A percentile compares a stretch with the other conserved stretches of the same genome.
These are phyloP conservation scores for Rhizodiscina lignyota DNA, from an alignment of 495 filamentous ascomycete species.

Conservation along the genomic window DNA sequence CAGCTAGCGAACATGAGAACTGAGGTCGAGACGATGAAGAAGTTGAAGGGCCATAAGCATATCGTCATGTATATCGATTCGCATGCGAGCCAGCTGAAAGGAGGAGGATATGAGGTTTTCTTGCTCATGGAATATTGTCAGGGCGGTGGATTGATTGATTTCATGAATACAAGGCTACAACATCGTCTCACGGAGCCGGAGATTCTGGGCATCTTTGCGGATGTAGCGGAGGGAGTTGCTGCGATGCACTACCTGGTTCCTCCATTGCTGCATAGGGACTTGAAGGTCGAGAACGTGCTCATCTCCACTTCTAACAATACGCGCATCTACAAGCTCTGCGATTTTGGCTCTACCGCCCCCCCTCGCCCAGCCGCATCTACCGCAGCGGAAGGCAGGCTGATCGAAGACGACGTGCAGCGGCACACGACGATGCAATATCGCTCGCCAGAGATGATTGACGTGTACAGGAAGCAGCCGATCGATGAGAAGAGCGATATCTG, in stretches of 20 bases:
- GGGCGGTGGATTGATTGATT: conserved; percentile 89
- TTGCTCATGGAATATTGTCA: conserved; percentile 85
- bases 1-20: conserved; percentile 89
- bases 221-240: conserved; percentile 88
- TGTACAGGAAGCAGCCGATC: conserved; percentile 89
- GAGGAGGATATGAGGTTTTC: conserved; percentile 94
- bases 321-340: conserved; percentile 80
- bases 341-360: conserved; percentile 85
- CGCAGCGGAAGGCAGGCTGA: conserved; percentile 67
- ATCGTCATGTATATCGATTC: conserved; percentile 98
- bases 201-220: conserved; percentile 89
- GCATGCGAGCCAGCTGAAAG: conserved; percentile 83
- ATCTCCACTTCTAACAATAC: conserved; percentile 49
- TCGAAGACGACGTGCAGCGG: conserved; percentile 93
- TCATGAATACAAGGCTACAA: conserved; percentile 97
- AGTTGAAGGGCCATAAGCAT: conserved; percentile 83
- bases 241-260: conserved; percentile 99
- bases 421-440: conserved; percentile 95
- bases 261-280: conserved; percentile 78
- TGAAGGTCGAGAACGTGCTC: conserved; percentile 96
- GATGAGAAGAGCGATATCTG: conserved; percentile 99
- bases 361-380: conserved; percentile 73
- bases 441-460: conserved; percentile 97
- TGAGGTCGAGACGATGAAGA: conserved; percentile 99
- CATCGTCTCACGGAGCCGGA: conserved; percentile 95